Evolutionary conservation across 257 asterid species (phyloP), one percentile per base, ranked within the genome.

Genomic region (Plantago ovata): DNA sequence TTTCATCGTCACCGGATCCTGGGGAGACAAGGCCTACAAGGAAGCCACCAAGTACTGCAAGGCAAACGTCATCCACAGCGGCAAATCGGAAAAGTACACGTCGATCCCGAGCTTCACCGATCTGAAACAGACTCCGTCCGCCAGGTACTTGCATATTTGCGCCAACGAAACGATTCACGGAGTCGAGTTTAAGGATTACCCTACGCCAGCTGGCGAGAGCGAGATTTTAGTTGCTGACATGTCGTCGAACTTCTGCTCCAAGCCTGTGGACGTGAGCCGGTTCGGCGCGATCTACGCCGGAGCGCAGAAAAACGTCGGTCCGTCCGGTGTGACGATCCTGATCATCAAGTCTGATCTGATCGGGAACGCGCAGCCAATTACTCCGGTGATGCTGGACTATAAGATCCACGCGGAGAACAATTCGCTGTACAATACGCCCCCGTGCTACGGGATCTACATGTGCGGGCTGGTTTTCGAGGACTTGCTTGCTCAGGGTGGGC

Each of bases 161-260:
- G 85, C 95, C 52, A 91, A 91, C 8, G 98, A 91, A 36, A 91
- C 96, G n/a, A 91, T 91, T 66, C 98, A 87, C 62, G 98, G 96
- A 6, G 98, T 92, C 16, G 98, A 92, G 24, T 92, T 79, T 63
- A 87, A 92, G 60, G 70, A 79, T 64, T 92, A 87, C 69, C 95
- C 96, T 0, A 67, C 47, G 0, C 89, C 98, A 41, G 73, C 66
- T 13, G 42, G 60, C n/a, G 74, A 74, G 9, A 69, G 74, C 36
- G 66, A 78, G 24, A 36, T 92, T n/a, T 84, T 92, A 8, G 57
- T 92, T 9, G 98, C 94, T 16, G 98, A 91, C 38, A 85, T 91
- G 98, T 91, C 98, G 3, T 91, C 96, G 9, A 91, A 91, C 74
- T 87, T 91, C 53, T 91, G 98, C 71, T 91, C 98, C 12, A 91